A percentile compares a stretch with the other conserved stretches of the same genome.
These are phyloP conservation scores for Goniomonas avonlea DNA, from an alignment of 78 protist genomes.

Conservation along the genomic window DNA sequence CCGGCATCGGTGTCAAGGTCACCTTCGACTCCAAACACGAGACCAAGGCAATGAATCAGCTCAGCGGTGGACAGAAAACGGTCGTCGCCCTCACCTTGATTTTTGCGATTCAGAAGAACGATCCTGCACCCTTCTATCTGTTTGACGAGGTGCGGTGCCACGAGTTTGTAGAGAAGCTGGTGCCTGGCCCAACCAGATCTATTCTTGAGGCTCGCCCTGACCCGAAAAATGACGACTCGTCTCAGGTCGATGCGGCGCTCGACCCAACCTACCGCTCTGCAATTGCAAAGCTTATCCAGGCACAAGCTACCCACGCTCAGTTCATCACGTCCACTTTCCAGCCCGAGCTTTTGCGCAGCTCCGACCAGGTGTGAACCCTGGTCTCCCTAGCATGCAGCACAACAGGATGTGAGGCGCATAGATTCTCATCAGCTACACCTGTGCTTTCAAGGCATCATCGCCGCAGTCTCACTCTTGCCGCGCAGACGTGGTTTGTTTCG, in stretches of 20 bases:
- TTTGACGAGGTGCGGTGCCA: constrained; percentile 99
- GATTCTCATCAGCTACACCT: too few species aligned
- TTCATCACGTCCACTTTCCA: constrained; percentile 71
- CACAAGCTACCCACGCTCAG: constrained; percentile 21
- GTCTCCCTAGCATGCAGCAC: too few species aligned
- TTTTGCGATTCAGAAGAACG: constrained; percentile 95
- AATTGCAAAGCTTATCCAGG: constrained; percentile 61
- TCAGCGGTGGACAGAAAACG: constrained; percentile 94
- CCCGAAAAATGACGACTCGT: too few species aligned
- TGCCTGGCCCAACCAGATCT: too few species aligned
- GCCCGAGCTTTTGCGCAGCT: constrained; percentile 59
- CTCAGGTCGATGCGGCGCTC: constrained; percentile 94
- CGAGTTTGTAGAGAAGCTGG: too few species aligned
- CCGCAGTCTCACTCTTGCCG: too few species aligned
- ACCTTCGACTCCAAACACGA: constrained; percentile 33
- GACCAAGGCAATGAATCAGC: constrained; percentile 33
- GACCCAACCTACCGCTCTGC: constrained; percentile 78
- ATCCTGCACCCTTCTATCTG: constrained; percentile 97
- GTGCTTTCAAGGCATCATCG: too few species aligned
- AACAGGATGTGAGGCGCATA: too few species aligned
- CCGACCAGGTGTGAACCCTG: too few species aligned
- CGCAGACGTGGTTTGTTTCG: too few species aligned
- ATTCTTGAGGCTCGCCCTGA: too few species aligned
- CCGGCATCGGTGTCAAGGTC: constrained; percentile 62
- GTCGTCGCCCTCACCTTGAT: constrained; percentile 93